Base-by-base conservation (phyloP, 2,329 filamentous ascomycete species). In the Aaosphaeria pasadenensis region DNA sequence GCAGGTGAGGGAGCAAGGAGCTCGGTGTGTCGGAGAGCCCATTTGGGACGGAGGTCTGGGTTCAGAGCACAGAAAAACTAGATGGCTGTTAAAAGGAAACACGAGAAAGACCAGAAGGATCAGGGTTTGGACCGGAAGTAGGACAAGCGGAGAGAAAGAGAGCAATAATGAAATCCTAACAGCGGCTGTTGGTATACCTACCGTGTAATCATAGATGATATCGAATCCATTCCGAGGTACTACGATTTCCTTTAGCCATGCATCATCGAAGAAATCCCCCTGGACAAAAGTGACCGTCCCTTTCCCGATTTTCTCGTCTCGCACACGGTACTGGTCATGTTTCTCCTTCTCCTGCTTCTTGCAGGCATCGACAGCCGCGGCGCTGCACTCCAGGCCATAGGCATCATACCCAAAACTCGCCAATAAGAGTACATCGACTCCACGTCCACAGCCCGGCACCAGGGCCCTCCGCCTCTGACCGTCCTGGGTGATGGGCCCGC, bases 371-470 rank as follows among this genome's bases (percentile, higher is more conserved):
- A 72, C 59, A 5, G 75, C 83, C n/a, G 70, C 72, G 6, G 74
- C 60, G 40, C 84, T 85, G 47, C 80, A 79, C 63, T 95, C 90
- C 1, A 95, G 71, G 0, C 89, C 91, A 60, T 82, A 85, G 1
- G 84, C 83, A 69, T 95, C 86, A 65, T 88, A 94, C 1, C 90
- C 90, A 61, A 85, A 82, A 6, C 82, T 82, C 44, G 84, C 81
- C 40, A 95, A 78, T 35, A 95, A 75, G 7, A 89, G 76, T 1
- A 90, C 87, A 71, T 95, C 91, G 62, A 94, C 87, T 5, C 90
- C 91, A 42, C 82, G 80, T 0, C 90, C 91, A 69, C 90, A 95
- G 5, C 89, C 90, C 0, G 90, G 88, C 0, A 95, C 86, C 7
- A 95, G 74, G 1, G 86, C 89, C 48, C 74, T 76, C 57, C 79